Conservation (phyloP, 768 basidiomycete genomes). For the Calocybe cyanea region DNA sequence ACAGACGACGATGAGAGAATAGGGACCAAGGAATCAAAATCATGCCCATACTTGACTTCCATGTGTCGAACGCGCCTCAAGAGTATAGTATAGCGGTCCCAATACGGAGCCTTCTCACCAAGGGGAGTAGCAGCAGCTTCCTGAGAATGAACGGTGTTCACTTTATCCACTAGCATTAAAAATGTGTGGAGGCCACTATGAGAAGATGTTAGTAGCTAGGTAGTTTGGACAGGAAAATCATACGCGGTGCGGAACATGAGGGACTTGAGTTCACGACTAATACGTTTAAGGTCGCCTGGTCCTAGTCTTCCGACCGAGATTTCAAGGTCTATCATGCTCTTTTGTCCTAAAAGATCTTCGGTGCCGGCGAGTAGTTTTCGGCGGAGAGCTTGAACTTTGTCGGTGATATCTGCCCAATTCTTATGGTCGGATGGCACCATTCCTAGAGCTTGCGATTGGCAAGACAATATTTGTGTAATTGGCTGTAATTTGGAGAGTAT, state of each 20-base stretch:
- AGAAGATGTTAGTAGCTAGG: not conserved
- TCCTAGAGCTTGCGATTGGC: conserved; percentile 30
- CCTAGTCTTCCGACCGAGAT: conserved; percentile 40
- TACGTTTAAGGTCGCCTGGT: conserved; percentile 35
- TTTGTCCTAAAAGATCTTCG: conserved; percentile 29
- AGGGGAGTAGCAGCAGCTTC: conserved; percentile 13
- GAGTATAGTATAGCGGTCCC: conserved; percentile 27
- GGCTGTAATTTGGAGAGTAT: conserved; percentile 21
- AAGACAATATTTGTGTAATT: conserved; percentile 25
- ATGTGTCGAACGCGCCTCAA: conserved; percentile 25
- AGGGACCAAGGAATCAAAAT: conserved; percentile 37
- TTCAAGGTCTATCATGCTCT: conserved; percentile 37
- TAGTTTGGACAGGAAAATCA: conserved; percentile 5
- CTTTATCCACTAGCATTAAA: conserved; percentile 31
- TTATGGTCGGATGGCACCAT: conserved; percentile 30
- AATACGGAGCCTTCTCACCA: conserved; percentile 15
- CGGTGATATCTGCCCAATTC: conserved; percentile 26
- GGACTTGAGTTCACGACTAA: conserved; percentile 35
- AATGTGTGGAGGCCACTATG: conserved; percentile 35
- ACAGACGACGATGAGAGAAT: conserved; percentile 34
- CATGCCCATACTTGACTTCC: conserved; percentile 38
- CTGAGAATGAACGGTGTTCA: conserved; percentile 21
- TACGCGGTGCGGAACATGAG: conserved; percentile 35
- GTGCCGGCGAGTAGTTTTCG: conserved; percentile 26
- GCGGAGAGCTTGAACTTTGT: conserved; percentile 23